Evolutionary conservation across 208 protist species (phyloP).

Genomic region (Endotrypanum monterogeii): DNA sequence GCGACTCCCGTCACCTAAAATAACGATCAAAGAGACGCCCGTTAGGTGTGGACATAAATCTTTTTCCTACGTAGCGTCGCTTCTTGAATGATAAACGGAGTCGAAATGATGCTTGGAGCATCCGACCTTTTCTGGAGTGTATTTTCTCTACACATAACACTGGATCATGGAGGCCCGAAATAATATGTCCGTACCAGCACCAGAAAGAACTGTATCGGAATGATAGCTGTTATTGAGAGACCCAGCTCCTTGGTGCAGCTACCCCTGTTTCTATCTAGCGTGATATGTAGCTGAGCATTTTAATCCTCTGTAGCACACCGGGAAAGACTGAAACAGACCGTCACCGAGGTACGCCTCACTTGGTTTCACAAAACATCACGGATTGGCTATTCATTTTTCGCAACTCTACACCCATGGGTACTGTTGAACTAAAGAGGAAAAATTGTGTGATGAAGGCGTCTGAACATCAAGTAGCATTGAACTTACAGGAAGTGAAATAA

Average conservation of each 20-base stretch:
- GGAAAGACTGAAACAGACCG: slow-evolving; percentile 21
- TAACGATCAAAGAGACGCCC: neutral
- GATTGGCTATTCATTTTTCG: slow-evolving; percentile 20
- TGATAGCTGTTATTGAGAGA: slow-evolving; percentile 13
- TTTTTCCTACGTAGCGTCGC: slow-evolving; percentile 14
- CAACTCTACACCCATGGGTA: slow-evolving; percentile 32
- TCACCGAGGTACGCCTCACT: slow-evolving; percentile 41
- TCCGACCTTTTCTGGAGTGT: slow-evolving; percentile 23
- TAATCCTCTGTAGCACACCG: slow-evolving; percentile 34
- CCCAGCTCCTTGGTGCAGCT: slow-evolving; percentile 30
- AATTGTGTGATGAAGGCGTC: slow-evolving; percentile 22
- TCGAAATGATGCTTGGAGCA: slow-evolving; percentile 29
- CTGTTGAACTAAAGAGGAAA: neutral
- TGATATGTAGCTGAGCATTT: slow-evolving; percentile 1
- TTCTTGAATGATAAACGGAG: slow-evolving; percentile 27
- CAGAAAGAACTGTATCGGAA: slow-evolving; percentile 27
- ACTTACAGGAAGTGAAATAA: slow-evolving; percentile 14
- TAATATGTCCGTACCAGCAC: neutral
- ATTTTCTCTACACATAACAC: slow-evolving; percentile 41
- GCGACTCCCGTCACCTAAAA: neutral
- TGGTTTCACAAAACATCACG: slow-evolving; percentile 16
- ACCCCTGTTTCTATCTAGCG: too few relatives aligned
- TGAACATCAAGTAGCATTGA: slow-evolving; percentile 22
- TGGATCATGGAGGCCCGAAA: slow-evolving; percentile 24
- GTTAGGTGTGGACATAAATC: slow-evolving; percentile 16